These are phyloP conservation scores for Linnemannia schmuckeri DNA, from an alignment of 192 early-diverging fungal genomes.

Conservation along the genomic window DNA sequence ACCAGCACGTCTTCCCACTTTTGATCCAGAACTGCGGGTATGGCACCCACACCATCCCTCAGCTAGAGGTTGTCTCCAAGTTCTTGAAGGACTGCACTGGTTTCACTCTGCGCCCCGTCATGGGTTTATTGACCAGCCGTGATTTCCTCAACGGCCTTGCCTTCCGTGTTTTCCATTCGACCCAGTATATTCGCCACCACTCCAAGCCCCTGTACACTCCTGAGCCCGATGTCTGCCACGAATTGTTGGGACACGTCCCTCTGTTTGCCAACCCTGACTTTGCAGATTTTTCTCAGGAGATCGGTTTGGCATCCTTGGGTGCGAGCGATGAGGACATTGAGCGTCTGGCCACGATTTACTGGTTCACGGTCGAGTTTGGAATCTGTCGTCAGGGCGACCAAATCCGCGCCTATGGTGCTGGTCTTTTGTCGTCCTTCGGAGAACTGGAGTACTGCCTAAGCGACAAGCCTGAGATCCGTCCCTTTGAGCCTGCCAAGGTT, in stretches of 20 bases:
- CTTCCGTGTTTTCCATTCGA: constrained; percentile 97
- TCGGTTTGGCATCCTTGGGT: constrained; percentile 93
- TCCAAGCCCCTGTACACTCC: constrained; percentile 94
- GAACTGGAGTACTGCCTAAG: constrained; percentile 92
- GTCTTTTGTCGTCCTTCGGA: constrained; percentile 93
- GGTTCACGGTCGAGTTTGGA: constrained; percentile 97
- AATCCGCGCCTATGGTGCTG: constrained; percentile 92
- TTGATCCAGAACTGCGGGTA: constrained; percentile 94
- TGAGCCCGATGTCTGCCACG: constrained; percentile 96
- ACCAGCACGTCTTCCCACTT: constrained; percentile 89
- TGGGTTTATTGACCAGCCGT: constrained; percentile 91
- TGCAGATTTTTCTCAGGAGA: constrained; percentile 94
- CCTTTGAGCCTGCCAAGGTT: constrained; percentile 89
- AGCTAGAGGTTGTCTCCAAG: constrained; percentile 87
- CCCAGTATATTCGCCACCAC: constrained; percentile 97
- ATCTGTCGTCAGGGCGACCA: constrained; percentile 79
- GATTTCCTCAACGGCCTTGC: constrained; percentile 97
- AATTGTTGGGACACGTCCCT: constrained; percentile 92
- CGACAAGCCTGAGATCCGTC: constrained; percentile 80
- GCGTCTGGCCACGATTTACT: constrained; percentile 90
- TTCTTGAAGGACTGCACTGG: constrained; percentile 97
- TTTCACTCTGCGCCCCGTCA: constrained; percentile 94
- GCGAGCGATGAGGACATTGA: constrained; percentile 93
- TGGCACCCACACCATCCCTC: constrained; percentile 87
- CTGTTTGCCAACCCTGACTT: constrained; percentile 89